A percentile compares a stretch with the other conserved stretches of the same genome.
phyloP scores from a whole-genome alignment of 352 stramenopile species.

The Phytophthora palmivora region DNA sequence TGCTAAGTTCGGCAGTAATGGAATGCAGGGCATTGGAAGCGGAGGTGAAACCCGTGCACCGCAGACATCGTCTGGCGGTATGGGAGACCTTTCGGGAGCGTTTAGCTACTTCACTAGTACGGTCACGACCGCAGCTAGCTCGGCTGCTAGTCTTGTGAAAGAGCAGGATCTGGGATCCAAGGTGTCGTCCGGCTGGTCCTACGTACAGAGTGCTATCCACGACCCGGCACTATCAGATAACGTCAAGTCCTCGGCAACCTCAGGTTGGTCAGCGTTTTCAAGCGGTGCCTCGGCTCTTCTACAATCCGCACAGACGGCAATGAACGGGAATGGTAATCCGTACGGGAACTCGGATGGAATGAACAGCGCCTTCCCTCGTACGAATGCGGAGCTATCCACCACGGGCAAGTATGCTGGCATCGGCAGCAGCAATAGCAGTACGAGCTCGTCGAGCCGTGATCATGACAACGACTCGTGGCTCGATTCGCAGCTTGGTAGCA shows the following conservation, averaged over 20 bases:
- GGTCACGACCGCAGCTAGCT: slow-evolving; percentile 68
- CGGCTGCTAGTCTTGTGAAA: slow-evolving; percentile 74
- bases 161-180: slow-evolving; percentile 81
- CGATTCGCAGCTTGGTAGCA: slow-evolving; percentile 55
- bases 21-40: slow-evolving; percentile 85
- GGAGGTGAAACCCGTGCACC: slow-evolving; percentile 65
- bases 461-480: slow-evolving; percentile 80
- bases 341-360: slow-evolving; percentile 26
- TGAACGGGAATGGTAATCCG: slow-evolving; percentile 42
- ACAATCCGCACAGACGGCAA: slow-evolving; percentile 68
- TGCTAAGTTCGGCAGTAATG: slow-evolving; percentile 77
- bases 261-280: slow-evolving; percentile 78
- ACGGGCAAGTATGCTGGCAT: slow-evolving; percentile 74
- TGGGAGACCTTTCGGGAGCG: slow-evolving; percentile 68
- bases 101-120: slow-evolving; percentile 82
- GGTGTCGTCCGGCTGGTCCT: slow-evolving; percentile 82
- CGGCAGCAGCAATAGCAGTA: slow-evolving; percentile 41
- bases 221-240: slow-evolving; percentile 75
- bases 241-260: slow-evolving; percentile 83
- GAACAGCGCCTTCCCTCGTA: slow-evolving; percentile 55
- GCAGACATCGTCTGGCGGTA: slow-evolving; percentile 35
- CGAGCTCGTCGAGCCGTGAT: slow-evolving; percentile 42
- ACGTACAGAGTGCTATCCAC: slow-evolving; percentile 74
- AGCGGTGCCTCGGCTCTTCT: slow-evolving; percentile 68
- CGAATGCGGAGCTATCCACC: slow-evolving; percentile 61